Evolutionary conservation across 306 rosid genomes (phyloP), one percentile per base, ranked within the genome.

Genomic region (Cicer bijugum): DNA sequence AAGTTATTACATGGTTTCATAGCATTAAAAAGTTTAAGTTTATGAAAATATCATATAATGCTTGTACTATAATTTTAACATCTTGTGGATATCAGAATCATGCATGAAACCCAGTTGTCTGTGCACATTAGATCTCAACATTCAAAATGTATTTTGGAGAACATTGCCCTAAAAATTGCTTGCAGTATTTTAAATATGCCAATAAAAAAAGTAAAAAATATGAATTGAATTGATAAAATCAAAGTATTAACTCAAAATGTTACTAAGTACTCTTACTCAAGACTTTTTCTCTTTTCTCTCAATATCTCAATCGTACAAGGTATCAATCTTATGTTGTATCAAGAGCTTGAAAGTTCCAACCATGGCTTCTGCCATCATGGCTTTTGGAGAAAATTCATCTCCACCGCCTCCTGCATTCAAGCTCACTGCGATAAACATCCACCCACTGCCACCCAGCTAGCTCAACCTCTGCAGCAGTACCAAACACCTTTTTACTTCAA

Each of bases 91-190:
- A 48, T 5, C 6, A 40, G 63, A 39, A 56, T 19, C 1, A 64
- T 59, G 59, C 82, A 78, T 2, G 42, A 43, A 62, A 20, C 55
- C 45, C 38, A n/a, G 50, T 8, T 69, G 35, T 19, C 37, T 57
- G 11, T 44, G 68, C 12, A 39, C 11, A 52, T 55, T 15, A 55
- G 14, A 72, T 55, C 37, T 20, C 62, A 50, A 12, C 46, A 56
- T 62, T 62, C 51, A 71, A 72, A 71, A n/a, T 40, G 20, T 46
- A 64, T 65, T 57, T 67, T 20, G 62, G 57, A 33, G 71, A 66
- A 46, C 55, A 51, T 39, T 80, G 55, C 42, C 56, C 42, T 56
- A 67, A 74, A 39, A 58, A 35, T 14, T 40, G 56, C 12, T 81
- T 33, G 63, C 17, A 15, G 44, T 10, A 74, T 60, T 43, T 39